phyloP scores from a whole-genome alignment of 2,329 filamentous ascomycete species.

The Monilinia fructicola region DNA sequence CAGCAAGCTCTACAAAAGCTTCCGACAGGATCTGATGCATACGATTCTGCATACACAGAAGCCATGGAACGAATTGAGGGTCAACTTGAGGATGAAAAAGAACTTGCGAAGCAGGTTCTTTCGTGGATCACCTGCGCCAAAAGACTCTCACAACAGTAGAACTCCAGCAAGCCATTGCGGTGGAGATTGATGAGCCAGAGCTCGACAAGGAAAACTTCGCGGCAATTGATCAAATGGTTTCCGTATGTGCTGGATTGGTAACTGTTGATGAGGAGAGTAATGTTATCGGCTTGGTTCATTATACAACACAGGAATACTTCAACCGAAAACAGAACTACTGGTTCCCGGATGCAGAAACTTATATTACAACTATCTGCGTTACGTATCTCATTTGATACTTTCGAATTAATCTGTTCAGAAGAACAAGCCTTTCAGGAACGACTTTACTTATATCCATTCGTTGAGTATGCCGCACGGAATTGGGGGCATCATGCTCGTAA shows the following conservation, averaged over 20 bases:
- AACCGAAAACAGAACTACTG: constrained; percentile 22
- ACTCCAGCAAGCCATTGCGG: constrained; percentile 47
- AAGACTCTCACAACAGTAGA: constrained; percentile 41
- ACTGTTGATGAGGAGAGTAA: constrained; percentile 20
- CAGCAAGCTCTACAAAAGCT: constrained; percentile 37
- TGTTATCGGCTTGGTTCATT: constrained; percentile 34
- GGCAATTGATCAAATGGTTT: constrained; percentile 29
- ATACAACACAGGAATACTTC: constrained; percentile 40
- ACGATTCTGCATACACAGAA: constrained; percentile 44
- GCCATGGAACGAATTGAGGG: constrained; percentile 43
- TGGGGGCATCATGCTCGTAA: constrained; percentile 5
- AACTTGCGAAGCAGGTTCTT: constrained; percentile 21
- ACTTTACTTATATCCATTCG: constrained; percentile 17
- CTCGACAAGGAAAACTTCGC: constrained; percentile 38
- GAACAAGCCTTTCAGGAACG: constrained; percentile 32
- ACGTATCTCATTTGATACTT: constrained; percentile 37
- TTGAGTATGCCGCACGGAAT: background rate
- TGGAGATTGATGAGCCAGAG: constrained; percentile 34
- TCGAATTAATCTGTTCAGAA: constrained; percentile 31
- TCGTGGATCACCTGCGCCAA: constrained; percentile 45
- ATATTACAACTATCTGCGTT: constrained; percentile 34
- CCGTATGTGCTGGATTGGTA: constrained; percentile 35
- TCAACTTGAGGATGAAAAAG: constrained; percentile 22
- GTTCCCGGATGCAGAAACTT: constrained; percentile 29
- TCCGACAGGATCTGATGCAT: constrained; percentile 29